Conservation (phyloP, 257 asterid genomes). For the Nicotiana noctiflora region DNA sequence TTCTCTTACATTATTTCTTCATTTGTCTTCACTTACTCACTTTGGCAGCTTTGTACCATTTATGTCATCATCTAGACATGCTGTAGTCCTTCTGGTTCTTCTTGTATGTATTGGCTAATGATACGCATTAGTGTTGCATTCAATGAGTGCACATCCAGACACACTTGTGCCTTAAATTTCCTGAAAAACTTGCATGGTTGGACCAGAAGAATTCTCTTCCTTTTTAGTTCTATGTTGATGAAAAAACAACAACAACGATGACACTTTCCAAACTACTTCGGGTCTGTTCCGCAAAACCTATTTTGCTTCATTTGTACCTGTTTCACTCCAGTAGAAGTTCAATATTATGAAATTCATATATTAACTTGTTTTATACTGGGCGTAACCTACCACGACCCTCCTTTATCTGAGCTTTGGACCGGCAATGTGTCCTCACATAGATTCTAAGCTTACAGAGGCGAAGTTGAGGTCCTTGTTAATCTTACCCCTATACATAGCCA, state of each 20-base stretch:
- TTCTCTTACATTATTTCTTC: constrained; percentile 4
- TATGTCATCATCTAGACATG: neutral
- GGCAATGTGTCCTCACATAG: neutral
- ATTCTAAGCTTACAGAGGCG: neutral
- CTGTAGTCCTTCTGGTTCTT: neutral
- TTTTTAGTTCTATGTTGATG: neutral
- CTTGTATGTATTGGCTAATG: neutral
- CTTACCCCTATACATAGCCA: constrained; percentile 4
- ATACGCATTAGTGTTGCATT: neutral
- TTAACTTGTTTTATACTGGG: neutral
- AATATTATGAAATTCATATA: neutral
- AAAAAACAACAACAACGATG: neutral
- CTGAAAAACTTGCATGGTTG: neutral
- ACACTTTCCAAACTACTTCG: neutral
- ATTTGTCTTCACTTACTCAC: neutral
- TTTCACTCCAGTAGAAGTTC: neutral
- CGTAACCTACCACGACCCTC: neutral
- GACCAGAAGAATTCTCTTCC: neutral
- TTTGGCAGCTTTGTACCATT: neutral
- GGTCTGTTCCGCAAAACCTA: neutral
- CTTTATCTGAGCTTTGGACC: neutral
- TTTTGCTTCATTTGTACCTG: neutral
- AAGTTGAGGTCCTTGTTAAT: neutral
- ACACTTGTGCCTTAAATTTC: neutral
- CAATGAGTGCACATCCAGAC: neutral